Evolutionary conservation across 148 eudicot genomes (phyloP).

Genomic region (Rhododendron ferrugineum): DNA sequence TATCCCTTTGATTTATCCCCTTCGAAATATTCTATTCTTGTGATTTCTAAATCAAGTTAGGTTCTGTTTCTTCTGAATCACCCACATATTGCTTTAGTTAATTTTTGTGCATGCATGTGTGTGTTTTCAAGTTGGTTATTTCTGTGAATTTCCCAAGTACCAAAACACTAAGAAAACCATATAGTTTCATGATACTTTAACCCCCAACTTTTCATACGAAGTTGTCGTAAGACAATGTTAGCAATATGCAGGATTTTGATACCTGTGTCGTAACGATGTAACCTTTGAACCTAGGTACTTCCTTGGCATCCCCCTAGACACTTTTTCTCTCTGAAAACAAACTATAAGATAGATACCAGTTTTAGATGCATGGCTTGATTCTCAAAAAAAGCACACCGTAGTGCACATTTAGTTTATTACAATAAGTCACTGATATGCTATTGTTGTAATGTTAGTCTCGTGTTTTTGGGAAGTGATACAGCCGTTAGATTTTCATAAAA

Average conservation of each 20-base stretch:
- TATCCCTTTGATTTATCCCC: neutral
- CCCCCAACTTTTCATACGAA: neutral
- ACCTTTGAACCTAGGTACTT: neutral
- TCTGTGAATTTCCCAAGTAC: neutral
- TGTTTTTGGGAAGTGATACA: neutral
- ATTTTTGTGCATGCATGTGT: neutral
- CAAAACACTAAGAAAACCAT: neutral
- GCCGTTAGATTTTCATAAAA: neutral
- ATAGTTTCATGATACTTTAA: neutral
- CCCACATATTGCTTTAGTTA: neutral
- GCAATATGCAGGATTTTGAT: neutral
- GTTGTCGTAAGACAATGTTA: neutral
- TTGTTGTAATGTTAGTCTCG: neutral
- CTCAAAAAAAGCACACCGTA: neutral
- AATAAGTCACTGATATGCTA: neutral
- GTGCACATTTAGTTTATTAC: neutral
- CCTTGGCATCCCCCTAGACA: neutral
- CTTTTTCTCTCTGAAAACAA: neutral
- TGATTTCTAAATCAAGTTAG: neutral
- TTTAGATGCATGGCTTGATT: neutral
- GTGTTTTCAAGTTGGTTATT: neutral
- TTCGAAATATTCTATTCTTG: neutral
- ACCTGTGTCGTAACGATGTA: neutral
- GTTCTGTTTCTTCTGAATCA: neutral
- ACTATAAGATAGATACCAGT: neutral